A percentile compares a stretch with the other conserved stretches of the same genome.
These are phyloP conservation scores for Artemisia princeps DNA, from an alignment of 140 eudicot genomes.

Conservation along the genomic window DNA sequence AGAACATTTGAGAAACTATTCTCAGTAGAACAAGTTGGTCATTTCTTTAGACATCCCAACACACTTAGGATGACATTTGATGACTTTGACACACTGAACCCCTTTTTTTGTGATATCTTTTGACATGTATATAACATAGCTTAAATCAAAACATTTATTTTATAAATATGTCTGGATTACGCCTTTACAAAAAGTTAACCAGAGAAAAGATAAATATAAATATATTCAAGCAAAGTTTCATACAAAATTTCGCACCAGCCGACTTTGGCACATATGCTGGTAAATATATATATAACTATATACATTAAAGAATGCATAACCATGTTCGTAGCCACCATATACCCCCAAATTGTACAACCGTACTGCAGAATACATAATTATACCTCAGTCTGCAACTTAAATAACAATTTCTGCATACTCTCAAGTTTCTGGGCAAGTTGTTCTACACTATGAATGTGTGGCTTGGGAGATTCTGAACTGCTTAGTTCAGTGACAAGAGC, in stretches of 20 bases:
- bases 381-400: slow-evolving; percentile 38
- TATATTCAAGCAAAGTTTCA: background rate
- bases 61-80: no score
- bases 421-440: slow-evolving; percentile 57
- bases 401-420: slow-evolving; percentile 58
- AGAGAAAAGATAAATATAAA: background rate
- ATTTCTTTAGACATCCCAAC: no score
- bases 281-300: slow-evolving; percentile 25
- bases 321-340: slow-evolving; percentile 19
- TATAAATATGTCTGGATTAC: background rate
- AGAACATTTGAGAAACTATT: no score
- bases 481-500: slow-evolving; percentile 40
- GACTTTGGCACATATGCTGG: slow-evolving; percentile 22
- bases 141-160: background rate
- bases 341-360: slow-evolving; percentile 24
- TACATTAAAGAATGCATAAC: slow-evolving; percentile 42
- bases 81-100: no score
- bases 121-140: no score
- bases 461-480: slow-evolving; percentile 34
- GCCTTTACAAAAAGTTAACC: background rate
- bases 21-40: no score
- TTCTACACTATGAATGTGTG: slow-evolving; percentile 42
- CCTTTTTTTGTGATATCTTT: no score
- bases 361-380: slow-evolving; percentile 8
- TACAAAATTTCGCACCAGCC: slow-evolving; percentile 31